Base-by-base conservation (phyloP, 805 yeast species). In the Yamadazyma scolyti region DNA sequence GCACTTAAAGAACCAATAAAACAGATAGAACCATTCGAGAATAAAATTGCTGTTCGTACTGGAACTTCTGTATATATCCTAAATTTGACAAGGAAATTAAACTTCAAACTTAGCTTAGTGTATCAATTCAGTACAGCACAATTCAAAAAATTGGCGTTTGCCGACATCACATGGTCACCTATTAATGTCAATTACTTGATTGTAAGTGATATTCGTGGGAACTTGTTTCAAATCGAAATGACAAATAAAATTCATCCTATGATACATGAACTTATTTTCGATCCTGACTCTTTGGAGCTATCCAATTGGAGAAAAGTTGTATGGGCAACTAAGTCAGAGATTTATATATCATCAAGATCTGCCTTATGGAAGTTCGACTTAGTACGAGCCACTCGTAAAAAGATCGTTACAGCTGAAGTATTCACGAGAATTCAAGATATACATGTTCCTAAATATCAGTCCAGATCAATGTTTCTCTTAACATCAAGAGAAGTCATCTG, bases 401-500 rank as follows among this genome's bases (percentile, higher is more conserved):
- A 42, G 48, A 39, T 73, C 12, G 56, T 74, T 1, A 61, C 74
- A 6, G 72, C 79, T 1, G 69, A 71, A 20, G 61, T 72, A 0
- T 77, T 80, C 79, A 66, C 81, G 0, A 52, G 55, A 21, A 40
- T 80, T 2, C 50, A 69, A 25, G 85, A 77, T 33, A 52, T 69
- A 31, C 24, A 21, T 11, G 10, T 36, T 9, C 33, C 40, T 2
- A 21, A 16, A 14, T 27, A 26, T 17, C 35, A 41, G 14, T 19
- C 16, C n/a, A 42, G 56, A 3, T 60, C 66, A 36, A 56, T 70
- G 3, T 67, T 82, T 23, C 44, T 83, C 5, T 55, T 87, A 16
- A 84, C 95, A 0, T 70, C 87, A 1, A 73, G 70, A 34, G 89
- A 83, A 44, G 30, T 88, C 6, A 68, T 76, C 0, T 59, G 88